Evolutionary conservation across 2,329 filamentous ascomycete species (phyloP).

Genomic region (Microcera coccophila): DNA sequence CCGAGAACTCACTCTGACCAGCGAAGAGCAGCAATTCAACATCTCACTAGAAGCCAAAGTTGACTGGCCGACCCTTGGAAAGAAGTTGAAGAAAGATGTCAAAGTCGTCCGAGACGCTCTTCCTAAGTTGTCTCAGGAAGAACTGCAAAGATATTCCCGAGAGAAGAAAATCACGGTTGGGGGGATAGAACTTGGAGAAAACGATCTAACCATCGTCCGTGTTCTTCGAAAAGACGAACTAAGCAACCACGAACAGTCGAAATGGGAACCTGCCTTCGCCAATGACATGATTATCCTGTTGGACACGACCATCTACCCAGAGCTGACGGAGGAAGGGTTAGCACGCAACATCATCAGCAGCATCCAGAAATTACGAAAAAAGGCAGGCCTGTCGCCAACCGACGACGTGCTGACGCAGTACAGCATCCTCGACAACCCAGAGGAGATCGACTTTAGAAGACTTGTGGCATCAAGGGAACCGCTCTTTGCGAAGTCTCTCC

Average conservation of each 20-base stretch:
- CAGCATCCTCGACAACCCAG: constrained; percentile 72
- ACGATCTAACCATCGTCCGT: constrained; percentile 74
- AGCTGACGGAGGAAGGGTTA: constrained; percentile 82
- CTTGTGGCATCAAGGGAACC: constrained; percentile 65
- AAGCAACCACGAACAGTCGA: constrained; percentile 61
- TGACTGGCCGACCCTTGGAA: constrained; percentile 91
- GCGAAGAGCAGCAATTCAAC: constrained; percentile 85
- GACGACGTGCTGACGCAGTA: constrained; percentile 98
- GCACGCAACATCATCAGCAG: constrained; percentile 91
- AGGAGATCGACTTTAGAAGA: constrained; percentile 66
- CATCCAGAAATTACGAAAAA: constrained; percentile 89
- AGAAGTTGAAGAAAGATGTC: constrained; percentile 96
- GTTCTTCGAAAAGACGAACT: constrained; percentile 65
- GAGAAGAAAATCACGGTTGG: constrained; percentile 76
- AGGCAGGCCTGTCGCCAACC: constrained; percentile 82
- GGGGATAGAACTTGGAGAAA: constrained; percentile 76
- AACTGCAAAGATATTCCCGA: constrained; percentile 74
- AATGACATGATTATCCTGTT: constrained; percentile 87
- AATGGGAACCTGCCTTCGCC: constrained; percentile 75
- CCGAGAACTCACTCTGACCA: constrained; percentile 75
- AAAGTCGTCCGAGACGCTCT: constrained; percentile 87
- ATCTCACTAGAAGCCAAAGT: constrained; percentile 86
- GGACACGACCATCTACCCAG: constrained; percentile 76
- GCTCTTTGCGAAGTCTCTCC: constrained; percentile 71
- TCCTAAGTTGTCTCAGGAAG: constrained; percentile 69